Base-by-base conservation (phyloP, 257 asterid genomes). In the Nyctanthes arbortristis region DNA sequence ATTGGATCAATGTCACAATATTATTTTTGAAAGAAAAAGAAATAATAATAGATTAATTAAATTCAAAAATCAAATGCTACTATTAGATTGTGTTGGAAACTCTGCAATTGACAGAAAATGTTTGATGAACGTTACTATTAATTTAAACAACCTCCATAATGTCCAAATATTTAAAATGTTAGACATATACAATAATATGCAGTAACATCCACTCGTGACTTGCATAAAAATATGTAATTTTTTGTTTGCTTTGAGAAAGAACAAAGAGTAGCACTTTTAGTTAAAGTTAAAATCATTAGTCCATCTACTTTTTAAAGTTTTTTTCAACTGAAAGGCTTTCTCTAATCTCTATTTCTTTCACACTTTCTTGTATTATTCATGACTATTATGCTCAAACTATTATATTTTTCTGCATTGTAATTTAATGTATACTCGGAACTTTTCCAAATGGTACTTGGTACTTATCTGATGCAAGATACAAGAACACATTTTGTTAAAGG, bases 161-260 rank as follows among this genome's bases (percentile, higher is more conserved):
- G 47, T 39, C 12, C 47, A 12, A 39, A 39, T 39, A 10, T 39
- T 31, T 27, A 58, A 58, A 58, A 30, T 13, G 0, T 28, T n/a
- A 58, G n/a, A 29, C 3, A 16, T 58, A 25, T 14, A 13, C 28
- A 2, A 34, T 5, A 34, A 18, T 20, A 59, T 32, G 11, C 40
- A 16, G 8, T 61, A 31, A 61, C 66, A 34, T 61, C 67, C 10
- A 54, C 77, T 66, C 79, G 79, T 78, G 82, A 65, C 75, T 61
- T 62, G 67, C 57, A 43, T 66, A 1, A 52, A 18, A 63, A 32
- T 5, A 22, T 27, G 56, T 27, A 30, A 56, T 65, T 60, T 65
- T 47, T 31, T 34, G 25, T 71, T 66, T 54, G 43, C 10, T 29
- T 56, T 18, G 13, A 65, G 64, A 68, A 57, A 25, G 49, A 63